Base-by-base conservation (phyloP, 345 rosid genomes). In the Lenwebbia sp. region DNA sequence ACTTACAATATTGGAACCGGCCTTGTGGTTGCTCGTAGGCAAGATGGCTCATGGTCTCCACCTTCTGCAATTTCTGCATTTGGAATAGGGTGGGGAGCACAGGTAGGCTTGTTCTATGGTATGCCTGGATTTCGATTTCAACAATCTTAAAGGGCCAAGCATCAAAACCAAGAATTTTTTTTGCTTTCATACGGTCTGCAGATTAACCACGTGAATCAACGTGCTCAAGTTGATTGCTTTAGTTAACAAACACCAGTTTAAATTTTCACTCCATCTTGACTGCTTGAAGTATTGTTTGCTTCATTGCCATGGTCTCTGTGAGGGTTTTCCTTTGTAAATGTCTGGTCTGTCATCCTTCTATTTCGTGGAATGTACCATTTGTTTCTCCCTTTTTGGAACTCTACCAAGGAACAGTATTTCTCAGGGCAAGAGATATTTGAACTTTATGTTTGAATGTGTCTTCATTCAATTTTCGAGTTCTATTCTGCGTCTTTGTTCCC, bases 61-160 rank as follows among this genome's bases (percentile, higher is more conserved):
- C 99, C 99, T 54, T 96, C 99, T 0, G 97, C 99, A 86, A 91
- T 97, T 86, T 94, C 99, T 87, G 90, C 99, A 40, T 94, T 94
- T 88, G 99, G 99, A 85, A 56, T 94, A 85, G 99, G 99, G 85
- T 97, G 99, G 99, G 99, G 99, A 88, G 97, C 99, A 87, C 99
- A 97, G 98, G 99, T 97, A 86, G 90, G 23, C 25, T 70, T 22
- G 0, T 70, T 70, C 19, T 70, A 37, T 37, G 7, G 26, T 70
- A 22, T 70, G 26, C 26, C 78, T 28, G 47, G 26, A 53, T 51
- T 52, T 30, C 25, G 4, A 30, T 50, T 82, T 50, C 33, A 82
- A n/a, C 55, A 47, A 26, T 28, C 74, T 84, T 84, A 47, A 47
- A 21, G 25, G 51, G 54, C 58, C 30, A 54, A 56, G 76, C 14